A percentile compares a stretch with the other conserved stretches of the same genome.
Conservation (phyloP, 192 early-diverging fungal genomes). For the Coemansia sp. region DNA sequence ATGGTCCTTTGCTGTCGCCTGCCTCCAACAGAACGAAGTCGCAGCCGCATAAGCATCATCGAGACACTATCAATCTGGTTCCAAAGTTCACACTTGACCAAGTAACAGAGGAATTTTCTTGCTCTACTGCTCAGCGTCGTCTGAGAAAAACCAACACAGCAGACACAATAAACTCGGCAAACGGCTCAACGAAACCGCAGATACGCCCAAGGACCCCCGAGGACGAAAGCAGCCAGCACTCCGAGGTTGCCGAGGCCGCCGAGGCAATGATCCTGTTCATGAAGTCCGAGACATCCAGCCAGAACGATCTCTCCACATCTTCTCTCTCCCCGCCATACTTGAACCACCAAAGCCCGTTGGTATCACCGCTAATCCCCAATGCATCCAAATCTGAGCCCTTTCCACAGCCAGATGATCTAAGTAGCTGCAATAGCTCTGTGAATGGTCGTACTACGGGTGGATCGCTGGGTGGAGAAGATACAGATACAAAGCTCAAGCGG, state of each 20-base stretch:
- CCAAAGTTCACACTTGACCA: slow-evolving; percentile 12
- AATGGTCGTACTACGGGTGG: neutral
- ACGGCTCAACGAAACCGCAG: neutral
- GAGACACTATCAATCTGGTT: neutral
- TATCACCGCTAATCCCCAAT: neutral
- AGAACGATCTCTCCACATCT: slow-evolving; percentile 12
- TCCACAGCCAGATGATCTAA: neutral
- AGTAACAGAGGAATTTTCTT: neutral
- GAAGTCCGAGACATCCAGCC: slow-evolving; percentile 28
- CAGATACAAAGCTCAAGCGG: neutral
- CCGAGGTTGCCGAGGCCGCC: slow-evolving; percentile 35
- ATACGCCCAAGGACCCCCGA: neutral
- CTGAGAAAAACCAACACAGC: neutral
- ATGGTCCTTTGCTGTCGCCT: neutral
- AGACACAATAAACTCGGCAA: neutral
- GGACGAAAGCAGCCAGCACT: neutral
- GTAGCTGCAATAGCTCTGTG: neutral
- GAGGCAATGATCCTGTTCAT: slow-evolving; percentile 50
- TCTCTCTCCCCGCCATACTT: slow-evolving; percentile 1
- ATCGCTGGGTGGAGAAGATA: neutral
- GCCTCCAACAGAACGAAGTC: neutral
- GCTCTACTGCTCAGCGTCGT: neutral
- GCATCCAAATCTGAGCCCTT: neutral
- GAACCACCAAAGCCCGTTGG: slow-evolving; percentile 3
- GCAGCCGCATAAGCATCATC: neutral